Conservation (phyloP, 1,284 basidiomycete species). For the Puccinia sorghi region DNA sequence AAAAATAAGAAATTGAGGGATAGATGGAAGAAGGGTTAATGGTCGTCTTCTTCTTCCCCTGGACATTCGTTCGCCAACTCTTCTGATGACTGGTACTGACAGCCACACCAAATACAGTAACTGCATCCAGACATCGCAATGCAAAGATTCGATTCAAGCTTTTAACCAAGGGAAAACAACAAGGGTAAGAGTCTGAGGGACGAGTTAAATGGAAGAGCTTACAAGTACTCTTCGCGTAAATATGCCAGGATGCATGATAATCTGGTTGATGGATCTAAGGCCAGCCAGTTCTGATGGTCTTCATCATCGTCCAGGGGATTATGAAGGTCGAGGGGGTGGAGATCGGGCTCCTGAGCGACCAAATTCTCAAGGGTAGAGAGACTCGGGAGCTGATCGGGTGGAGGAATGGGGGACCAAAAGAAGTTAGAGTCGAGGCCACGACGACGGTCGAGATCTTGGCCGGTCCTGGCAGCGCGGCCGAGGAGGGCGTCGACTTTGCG, state of each 20-base stretch:
- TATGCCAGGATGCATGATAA: constrained; percentile 24
- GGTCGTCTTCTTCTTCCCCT: constrained; percentile 49
- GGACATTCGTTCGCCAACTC: constrained; percentile 39
- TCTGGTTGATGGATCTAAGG: constrained; percentile 38
- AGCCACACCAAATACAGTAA: constrained; percentile 50
- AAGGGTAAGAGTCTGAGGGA: background rate
- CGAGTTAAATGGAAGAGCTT: background rate
- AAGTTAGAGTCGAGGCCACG: constrained; percentile 31
- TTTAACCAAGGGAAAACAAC: too few relatives aligned
- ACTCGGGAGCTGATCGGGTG: background rate
- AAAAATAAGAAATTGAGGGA: background rate
- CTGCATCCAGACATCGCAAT: background rate
- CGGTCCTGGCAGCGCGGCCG: constrained; percentile 28
- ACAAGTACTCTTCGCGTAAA: constrained; percentile 42
- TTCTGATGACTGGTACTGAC: constrained; percentile 47
- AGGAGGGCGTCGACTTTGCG: constrained; percentile 25
- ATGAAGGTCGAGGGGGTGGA: background rate
- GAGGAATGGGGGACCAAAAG: constrained; percentile 16
- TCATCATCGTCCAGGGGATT: background rate
- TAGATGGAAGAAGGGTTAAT: background rate
- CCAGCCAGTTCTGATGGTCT: constrained; percentile 32
- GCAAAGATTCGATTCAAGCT: too few relatives aligned
- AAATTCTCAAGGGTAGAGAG: background rate
- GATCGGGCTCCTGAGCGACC: background rate
- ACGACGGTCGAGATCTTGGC: constrained; percentile 45